Evolutionary conservation across 352 stramenopile species (phyloP), one percentile per base, ranked within the genome.

Genomic region (Phytophthora agathidicida): DNA sequence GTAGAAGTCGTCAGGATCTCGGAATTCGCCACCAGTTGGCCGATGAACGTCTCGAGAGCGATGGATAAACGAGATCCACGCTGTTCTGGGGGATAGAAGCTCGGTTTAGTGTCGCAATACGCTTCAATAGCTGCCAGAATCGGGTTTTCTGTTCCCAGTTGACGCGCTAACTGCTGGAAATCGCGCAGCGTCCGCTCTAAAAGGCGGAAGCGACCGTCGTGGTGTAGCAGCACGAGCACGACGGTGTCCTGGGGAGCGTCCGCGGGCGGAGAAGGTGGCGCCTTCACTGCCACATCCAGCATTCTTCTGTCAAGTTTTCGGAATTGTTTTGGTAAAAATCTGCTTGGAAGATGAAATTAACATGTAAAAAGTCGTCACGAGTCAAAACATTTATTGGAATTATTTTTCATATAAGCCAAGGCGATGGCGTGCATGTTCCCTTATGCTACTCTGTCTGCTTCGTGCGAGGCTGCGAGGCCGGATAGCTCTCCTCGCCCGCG

Each of bases 111-210:
- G 22, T 39, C 28, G 35, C 28, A 58, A 37, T 60, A 71, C n/a
- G 37, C 36, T 22, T 56, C 36, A 57, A 77, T 65, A 3, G 59
- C 48, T 20, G 13, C 23, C 3, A 45, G 24, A 35, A 65, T 44
- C 0, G 43, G 6, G 7, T 3, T 19, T 28, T 8, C 13, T 5
- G 30, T 9, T 37, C 53, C 43, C 16, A 44, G 51, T 16, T 63
- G 51, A n/a, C 48, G 30, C 42, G 57, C 58, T 39, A 79, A 43
- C 14, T 58, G 52, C 27, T 60, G 30, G 26, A 79, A 79, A 67
- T 76, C 62, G 14, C 31, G 41, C 17, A 73, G 49, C 13, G 17
- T 64, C 16, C 66, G 70, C 54, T 71, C 53, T 2, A 76, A 14
- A 3, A 64, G 16, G 33, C 66, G 59, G 38, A 66, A 70, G 48